Evolutionary conservation across 768 basidiomycete species (phyloP).

Genomic region (Hortiboletus flavorubellus): DNA sequence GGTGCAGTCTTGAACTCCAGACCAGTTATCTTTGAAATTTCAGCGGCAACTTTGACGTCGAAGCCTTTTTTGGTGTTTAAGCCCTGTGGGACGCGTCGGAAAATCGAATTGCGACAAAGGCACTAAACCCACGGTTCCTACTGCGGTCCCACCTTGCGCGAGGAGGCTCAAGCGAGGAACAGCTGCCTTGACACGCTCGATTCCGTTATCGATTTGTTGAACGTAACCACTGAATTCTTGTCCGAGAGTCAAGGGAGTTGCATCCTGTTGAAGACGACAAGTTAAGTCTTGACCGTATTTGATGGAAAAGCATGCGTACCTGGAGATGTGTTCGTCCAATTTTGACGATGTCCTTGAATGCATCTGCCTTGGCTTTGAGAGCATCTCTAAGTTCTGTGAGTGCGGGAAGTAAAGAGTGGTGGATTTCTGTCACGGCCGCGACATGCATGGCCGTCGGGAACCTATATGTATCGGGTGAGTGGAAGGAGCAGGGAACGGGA

Average conservation of each 20-base stretch:
- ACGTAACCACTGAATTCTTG: conserved; percentile 99
- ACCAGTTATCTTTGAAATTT: conserved; percentile 89
- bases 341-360: conserved; percentile 92
- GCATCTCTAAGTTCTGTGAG: conserved; percentile 81
- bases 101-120: neutral
- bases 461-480: conserved; percentile 37
- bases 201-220: conserved; percentile 88
- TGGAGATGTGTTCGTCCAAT: conserved; percentile 97
- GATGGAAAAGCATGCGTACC: conserved; percentile 32
- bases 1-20: conserved; percentile 93
- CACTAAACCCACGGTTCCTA: conserved; percentile 75
- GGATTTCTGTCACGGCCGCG: conserved; percentile 88
- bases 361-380: conserved; percentile 74
- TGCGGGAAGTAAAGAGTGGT: conserved; percentile 77
- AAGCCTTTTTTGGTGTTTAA: conserved; percentile 97
- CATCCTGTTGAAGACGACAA: conserved; percentile 57
- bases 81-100: conserved; percentile 51
- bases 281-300: neutral
- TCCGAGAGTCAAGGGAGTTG: conserved; percentile 94
- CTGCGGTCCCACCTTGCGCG: conserved; percentile 98
- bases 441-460: conserved; percentile 99
- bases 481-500: neutral
- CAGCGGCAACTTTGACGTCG: conserved; percentile 88
- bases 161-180: conserved; percentile 84
- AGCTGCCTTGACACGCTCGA: conserved; percentile 75